Conservation (phyloP, 148 eudicot genomes). For the Vaccinium macrocarpon region DNA sequence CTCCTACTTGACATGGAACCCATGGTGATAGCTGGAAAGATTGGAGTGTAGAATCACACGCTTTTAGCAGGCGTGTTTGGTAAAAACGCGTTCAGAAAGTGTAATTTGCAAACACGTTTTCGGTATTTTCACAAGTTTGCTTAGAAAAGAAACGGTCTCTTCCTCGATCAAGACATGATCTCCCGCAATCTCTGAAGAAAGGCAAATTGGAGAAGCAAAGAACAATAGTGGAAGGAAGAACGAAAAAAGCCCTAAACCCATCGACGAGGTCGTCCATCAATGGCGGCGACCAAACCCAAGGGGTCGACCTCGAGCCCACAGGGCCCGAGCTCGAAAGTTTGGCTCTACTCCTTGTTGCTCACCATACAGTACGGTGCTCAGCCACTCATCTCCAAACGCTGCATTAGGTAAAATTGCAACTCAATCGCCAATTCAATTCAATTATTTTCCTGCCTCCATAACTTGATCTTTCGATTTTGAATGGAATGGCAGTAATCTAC, state of each 20-base stretch:
- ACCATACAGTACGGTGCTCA: constrained; percentile 30
- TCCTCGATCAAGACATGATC: neutral
- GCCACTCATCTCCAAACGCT: constrained; percentile 29
- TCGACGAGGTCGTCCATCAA: constrained; percentile 12
- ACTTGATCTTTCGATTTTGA: neutral
- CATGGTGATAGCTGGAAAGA: too few species aligned
- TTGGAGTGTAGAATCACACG: too few species aligned
- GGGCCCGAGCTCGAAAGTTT: constrained; percentile 16
- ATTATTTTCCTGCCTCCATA: neutral
- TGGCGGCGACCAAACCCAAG: constrained; percentile 21
- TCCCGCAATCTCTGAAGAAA: neutral
- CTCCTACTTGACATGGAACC: too few species aligned
- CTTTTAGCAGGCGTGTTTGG: too few species aligned
- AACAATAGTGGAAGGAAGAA: neutral
- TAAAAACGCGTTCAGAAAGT: too few species aligned
- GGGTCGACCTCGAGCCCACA: neutral
- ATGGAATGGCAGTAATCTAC: neutral
- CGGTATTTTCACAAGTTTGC: too few species aligned
- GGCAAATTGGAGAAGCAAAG: neutral
- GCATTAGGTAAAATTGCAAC: constrained; percentile 11
- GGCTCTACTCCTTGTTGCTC: constrained; percentile 20
- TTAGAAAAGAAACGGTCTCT: too few species aligned
- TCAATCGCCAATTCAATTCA: neutral
- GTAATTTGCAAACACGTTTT: too few species aligned
- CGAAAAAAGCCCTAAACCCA: neutral